A percentile compares a stretch with the other conserved stretches of the same genome.
These are phyloP conservation scores for Saccharomyces kudriavzevii DNA, from an alignment of 805 yeast genomes.

Conservation along the genomic window DNA sequence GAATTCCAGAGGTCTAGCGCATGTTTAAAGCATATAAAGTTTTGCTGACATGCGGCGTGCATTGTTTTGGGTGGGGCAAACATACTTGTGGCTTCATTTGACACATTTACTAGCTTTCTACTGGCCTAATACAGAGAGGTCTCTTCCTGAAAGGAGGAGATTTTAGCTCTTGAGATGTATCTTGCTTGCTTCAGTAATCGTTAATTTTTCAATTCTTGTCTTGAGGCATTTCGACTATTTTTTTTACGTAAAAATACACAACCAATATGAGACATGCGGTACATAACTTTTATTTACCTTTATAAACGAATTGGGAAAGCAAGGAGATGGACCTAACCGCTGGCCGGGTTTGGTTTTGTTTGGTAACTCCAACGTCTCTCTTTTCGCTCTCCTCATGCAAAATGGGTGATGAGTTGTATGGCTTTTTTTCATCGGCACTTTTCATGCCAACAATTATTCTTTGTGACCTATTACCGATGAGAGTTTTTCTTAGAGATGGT, in stretches of 20 bases:
- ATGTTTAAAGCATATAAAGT: background rate
- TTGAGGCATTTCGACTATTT: background rate
- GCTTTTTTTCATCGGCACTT: background rate
- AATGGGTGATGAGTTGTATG: background rate
- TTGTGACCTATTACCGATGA: background rate
- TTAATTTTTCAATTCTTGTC: background rate
- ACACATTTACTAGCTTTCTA: background rate
- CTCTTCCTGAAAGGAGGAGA: background rate
- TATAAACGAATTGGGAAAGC: conserved; percentile 17
- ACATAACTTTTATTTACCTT: conserved; percentile 4
- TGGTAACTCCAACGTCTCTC: background rate
- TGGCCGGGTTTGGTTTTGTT: conserved; percentile 2
- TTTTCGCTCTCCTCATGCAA: conserved; percentile 1
- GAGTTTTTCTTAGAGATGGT: background rate
- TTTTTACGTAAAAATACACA: background rate
- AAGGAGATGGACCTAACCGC: conserved; percentile 16
- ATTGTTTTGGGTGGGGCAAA: background rate
- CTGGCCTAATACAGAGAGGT: background rate
- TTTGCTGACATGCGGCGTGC: background rate
- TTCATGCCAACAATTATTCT: background rate
- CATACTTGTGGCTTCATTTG: background rate
- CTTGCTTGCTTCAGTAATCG: background rate
- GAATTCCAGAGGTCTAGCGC: background rate
- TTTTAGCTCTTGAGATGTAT: background rate
- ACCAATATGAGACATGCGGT: background rate